Evolutionary conservation across 2,329 filamentous ascomycete species (phyloP), one percentile per base, ranked within the genome.

Genomic region (Hymenoscyphus salicellus): DNA sequence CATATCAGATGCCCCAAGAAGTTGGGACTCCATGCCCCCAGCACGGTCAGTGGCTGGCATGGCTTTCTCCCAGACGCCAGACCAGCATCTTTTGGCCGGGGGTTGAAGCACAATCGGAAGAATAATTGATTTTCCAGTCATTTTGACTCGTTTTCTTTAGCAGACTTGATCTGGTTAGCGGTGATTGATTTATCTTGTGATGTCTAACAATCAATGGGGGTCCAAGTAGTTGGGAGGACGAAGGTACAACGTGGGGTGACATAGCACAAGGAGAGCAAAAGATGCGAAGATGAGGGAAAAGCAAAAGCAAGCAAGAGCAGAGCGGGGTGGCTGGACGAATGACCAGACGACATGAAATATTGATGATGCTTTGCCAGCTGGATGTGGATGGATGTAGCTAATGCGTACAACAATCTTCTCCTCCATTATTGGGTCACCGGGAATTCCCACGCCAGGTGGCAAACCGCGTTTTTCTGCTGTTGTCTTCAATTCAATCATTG

Each of bases 261-360:
- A 32, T 33, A 17, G 49, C 52, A 60, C 49, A 28, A 41, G 46
- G 28, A 41, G 46, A 57, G 30, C 38, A 55, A 33, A 38, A 23
- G 41, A 49, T 49, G n/a, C 43, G 43, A 49, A 55, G 23, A 14
- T 2, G n/a, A 14, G 36, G 23, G 26, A 57, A 32, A 14, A 56
- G 41, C 41, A 28, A 26, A 33, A 38, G 8, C 23, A 58, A 30
- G 52, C 23, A 38, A 58, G 30, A 4, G 36, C 16, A 55, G 56
- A 58, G 46, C 41, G 58, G 56, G 58, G 64, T 61, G 64, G 64
- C 57, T 65, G 64, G 60, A 46, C 61, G 61, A 65, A 61, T 65
- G 61, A 43, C 43, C 63, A 23, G 60, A 59, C 60, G 30, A 55
- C 60, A 60, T 28, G 52, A 55, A 55, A 46, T 49, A 46, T 46